Conservation (phyloP, 1,139 yeast genomes). For the Magnusiomyces tetraspermus region DNA sequence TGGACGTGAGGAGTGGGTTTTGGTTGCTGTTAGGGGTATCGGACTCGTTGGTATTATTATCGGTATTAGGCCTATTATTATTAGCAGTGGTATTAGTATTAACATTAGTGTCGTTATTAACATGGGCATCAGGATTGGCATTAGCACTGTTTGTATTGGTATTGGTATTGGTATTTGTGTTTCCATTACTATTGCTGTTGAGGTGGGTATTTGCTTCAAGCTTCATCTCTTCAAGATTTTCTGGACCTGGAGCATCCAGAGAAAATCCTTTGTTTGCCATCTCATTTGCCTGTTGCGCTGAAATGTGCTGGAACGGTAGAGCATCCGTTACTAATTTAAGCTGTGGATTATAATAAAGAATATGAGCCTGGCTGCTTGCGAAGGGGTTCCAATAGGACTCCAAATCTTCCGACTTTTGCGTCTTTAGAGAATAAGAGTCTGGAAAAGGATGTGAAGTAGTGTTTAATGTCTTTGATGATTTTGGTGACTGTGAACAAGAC, state of each 20-base stretch:
- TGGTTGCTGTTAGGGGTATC: background rate
- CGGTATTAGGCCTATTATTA: no score
- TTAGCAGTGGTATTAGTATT: no score
- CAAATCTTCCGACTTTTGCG: background rate
- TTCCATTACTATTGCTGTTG: background rate
- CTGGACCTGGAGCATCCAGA: constrained; percentile 5
- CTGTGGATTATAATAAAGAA: constrained; percentile 23
- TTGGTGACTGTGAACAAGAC: background rate
- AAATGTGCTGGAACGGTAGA: constrained; percentile 23
- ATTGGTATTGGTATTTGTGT: no score
- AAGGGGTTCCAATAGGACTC: constrained; percentile 26
- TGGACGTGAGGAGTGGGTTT: constrained; percentile 5
- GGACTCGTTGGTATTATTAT: no score
- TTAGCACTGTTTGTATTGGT: no score
- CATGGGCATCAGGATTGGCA: no score
- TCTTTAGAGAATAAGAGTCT: background rate
- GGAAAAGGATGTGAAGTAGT: background rate
- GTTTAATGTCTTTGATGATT: background rate
- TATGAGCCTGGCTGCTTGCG: constrained; percentile 22
- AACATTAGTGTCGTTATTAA: no score
- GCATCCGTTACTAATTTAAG: constrained; percentile 19
- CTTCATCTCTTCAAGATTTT: constrained; percentile 4
- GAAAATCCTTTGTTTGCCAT: constrained; percentile 8
- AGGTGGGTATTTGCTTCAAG: background rate
- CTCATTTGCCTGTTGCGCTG: constrained; percentile 9